A percentile compares a stretch with the other conserved stretches of the same genome.
These are phyloP conservation scores for Vitis rotundifolia DNA, from an alignment of 164 flowering plant species.

Conservation along the genomic window DNA sequence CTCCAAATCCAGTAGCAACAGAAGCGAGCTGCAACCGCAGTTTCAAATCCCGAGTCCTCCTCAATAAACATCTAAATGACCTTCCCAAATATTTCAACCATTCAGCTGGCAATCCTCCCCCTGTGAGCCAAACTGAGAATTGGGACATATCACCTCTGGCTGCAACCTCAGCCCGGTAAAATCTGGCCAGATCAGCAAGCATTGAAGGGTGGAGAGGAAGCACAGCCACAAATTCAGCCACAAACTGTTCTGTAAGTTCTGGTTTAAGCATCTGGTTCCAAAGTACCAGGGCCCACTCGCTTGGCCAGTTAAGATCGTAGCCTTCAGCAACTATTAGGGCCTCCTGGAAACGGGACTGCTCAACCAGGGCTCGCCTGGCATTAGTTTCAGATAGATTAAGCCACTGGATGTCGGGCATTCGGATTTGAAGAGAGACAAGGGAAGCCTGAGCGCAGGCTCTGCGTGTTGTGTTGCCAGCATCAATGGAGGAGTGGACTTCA, in stretches of 20 bases:
- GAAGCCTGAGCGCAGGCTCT: conserved; percentile 90
- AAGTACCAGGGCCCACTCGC: conserved; percentile 92
- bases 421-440: conserved; percentile 89
- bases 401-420: conserved; percentile 95
- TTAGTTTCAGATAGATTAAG: conserved; percentile 81
- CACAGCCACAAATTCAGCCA: conserved; percentile 91
- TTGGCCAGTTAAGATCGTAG: conserved; percentile 85
- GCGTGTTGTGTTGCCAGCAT: conserved; percentile 91
- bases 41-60: conserved; percentile 81
- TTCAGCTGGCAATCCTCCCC: conserved; percentile 92
- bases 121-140: conserved; percentile 94
- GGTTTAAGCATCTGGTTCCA: conserved; percentile 99
- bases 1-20: conserved; percentile 80
- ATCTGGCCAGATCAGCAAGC: conserved; percentile 81
- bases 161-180: conserved; percentile 84
- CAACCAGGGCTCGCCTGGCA: conserved; percentile 90
- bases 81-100: conserved; percentile 88
- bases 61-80: conserved; percentile 85
- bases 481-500: conserved; percentile 82
- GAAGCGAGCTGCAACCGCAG: conserved; percentile 70
- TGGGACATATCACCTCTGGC: conserved; percentile 96
- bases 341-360: conserved; percentile 96
- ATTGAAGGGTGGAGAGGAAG: conserved; percentile 88
- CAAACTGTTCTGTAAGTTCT: conserved; percentile 81
- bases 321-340: conserved; percentile 97